Evolutionary conservation across 768 basidiomycete species (phyloP), one percentile per base, ranked within the genome.

Genomic region (Phanerochaete carnosa): DNA sequence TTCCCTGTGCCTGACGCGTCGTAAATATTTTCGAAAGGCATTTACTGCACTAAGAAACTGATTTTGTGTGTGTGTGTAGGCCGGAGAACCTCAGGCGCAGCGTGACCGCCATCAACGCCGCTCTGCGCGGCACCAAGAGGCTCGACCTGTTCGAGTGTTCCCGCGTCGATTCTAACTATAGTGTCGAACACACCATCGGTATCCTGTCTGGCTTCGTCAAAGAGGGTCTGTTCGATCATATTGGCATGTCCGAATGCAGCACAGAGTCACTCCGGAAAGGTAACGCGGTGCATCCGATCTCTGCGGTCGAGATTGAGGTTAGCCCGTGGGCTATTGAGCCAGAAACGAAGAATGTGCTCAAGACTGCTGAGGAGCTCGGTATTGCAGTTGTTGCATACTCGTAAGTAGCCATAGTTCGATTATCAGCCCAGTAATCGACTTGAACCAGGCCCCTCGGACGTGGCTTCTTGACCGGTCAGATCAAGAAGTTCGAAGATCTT

Each of bases 251-350:
- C 1, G 87, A 88, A 68, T 78, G 79, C 65, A 74, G 73, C 19
- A 81, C 77, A 0, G 74, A 70, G 26, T 84, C 84, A 0, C 73
- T 90, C 3, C 57, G 66, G 30, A 56, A 63, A 11, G 82, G 77
- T 0, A 65, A 75, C 51, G 71, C 72, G 28, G 78, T 87, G 11
- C 75, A 80, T 47, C 83, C 82, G 1, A 79, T 88, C 59, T 76
- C 82, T 13, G 76, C 81, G 16, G 83, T 86, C 8, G 87, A 90
- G 69, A 86, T 89, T 55, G 89, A 90, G 69, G 73, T 87, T 45
- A 87, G 84, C 65, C 79, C 83, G 1, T 87, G 83, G 79, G 76
- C 80, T 1, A 85, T 84, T 55, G 83, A 83, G 61, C 74, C 76
- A 25, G 76, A 83, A 55, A 78, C 83, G 16, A 78, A 77, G 64